phyloP scores from a whole-genome alignment of 345 rosid species.

The Eucalyptus lansdowneana region DNA sequence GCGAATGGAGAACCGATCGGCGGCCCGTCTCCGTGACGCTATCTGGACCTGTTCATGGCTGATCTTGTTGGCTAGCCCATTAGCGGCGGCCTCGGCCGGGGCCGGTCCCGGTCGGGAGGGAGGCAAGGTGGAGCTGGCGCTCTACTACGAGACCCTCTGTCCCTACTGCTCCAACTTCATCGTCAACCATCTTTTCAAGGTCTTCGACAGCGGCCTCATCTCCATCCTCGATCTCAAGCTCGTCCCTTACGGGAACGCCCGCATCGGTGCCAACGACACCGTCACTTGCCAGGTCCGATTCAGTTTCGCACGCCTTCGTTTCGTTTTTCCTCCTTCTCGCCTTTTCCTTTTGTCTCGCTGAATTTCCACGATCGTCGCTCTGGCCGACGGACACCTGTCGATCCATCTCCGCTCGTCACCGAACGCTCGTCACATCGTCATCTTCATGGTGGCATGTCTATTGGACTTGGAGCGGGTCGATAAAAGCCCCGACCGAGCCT shows the following conservation, averaged over 20 bases:
- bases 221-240: slow-evolving; percentile 31
- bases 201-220: slow-evolving; percentile 11
- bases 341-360: background rate
- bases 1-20: background rate
- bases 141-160: slow-evolving; percentile 39
- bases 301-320: background rate
- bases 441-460: background rate
- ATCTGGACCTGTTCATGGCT: background rate
- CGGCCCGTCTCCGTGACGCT: background rate
- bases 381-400: background rate
- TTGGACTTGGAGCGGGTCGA: background rate
- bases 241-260: slow-evolving; percentile 40
- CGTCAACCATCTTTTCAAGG: slow-evolving; percentile 6
- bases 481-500: background rate
- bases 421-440: background rate
- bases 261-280: slow-evolving; percentile 1
- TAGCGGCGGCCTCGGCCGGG: background rate
- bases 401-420: background rate
- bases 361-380: background rate
- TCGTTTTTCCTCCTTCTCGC: rapidly evolving
- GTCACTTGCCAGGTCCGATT: slow-evolving; percentile 26
- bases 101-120: background rate
- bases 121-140: background rate
- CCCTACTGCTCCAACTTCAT: slow-evolving; percentile 29
- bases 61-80: background rate